Base-by-base conservation (phyloP, 306 rosid genomes). In the Castanea sativa region DNA sequence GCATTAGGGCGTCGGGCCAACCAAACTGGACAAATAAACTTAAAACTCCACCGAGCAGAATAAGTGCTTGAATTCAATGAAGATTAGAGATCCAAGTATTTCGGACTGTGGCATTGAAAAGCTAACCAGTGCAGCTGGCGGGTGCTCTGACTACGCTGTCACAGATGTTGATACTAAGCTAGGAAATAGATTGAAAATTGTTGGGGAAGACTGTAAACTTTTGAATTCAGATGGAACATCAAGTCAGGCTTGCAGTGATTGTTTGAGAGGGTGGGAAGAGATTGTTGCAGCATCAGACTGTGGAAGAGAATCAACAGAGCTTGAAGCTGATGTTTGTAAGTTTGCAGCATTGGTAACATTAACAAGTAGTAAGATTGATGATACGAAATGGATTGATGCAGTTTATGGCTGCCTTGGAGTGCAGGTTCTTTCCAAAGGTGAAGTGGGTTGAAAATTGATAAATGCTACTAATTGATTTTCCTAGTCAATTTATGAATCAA, bases 1-100 rank as follows among this genome's bases (percentile, higher is more conserved):
- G 90, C 86, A 61, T 88, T 88, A 85, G 90, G 91, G 21, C 61
- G 23, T 12, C 80, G 77, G 55, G 90, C 91, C 55, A 88, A 88
- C 72, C 74, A 80, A 75, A 85, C 91, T 2, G 85, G 73, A 60
- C 79, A 83, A 56, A 53, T 92, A 35, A 87, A 81, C 80, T 75
- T 89, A 73, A 73, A 83, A 73, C 76, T 53, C 85, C n/a, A 80
- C 86, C 41, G 90, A 87, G 63, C 92, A 89, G 71, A 76, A 71
- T 29, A 69, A 30, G 21, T 90, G 91, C 73, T 60, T 80, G 2
- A 63, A 82, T 53, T 43, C 71, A n/a, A 76, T 81, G 75, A 35
- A 81, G 76, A 63, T 23, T 55, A 49, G 33, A 5, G 59, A 77
- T 43, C 58, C 30, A 55, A 84, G 85, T 20, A 65, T 74, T 35